phyloP scores from a whole-genome alignment of 1,284 basidiomycete genomes.

The Ustanciosporium gigantosporum region DNA sequence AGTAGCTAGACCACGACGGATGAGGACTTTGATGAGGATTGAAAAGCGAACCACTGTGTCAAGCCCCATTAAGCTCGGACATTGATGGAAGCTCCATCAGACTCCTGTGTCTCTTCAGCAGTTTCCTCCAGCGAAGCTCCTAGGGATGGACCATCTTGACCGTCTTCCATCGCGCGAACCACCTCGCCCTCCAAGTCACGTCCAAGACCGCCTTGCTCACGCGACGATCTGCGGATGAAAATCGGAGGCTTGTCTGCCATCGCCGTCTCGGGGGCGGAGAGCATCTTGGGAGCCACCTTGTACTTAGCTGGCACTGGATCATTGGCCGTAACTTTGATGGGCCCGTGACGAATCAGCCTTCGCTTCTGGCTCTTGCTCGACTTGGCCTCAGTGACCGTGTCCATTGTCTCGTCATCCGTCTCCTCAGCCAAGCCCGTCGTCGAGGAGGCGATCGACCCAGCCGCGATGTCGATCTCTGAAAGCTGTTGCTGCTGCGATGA shows the following conservation, averaged over 20 bases:
- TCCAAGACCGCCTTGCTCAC: constrained; percentile 53
- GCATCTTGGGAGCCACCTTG: constrained; percentile 9
- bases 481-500: background rate
- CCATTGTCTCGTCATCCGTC: constrained; percentile 15
- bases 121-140: constrained; percentile 21
- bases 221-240: constrained; percentile 40
- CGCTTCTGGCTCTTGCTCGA: constrained; percentile 4
- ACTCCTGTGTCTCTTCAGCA: constrained; percentile 7
- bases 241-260: constrained; percentile 36
- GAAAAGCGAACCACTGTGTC: too few species aligned
- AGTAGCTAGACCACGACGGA: too few species aligned
- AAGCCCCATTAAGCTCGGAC: too few species aligned
- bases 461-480: background rate
- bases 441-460: constrained; percentile 1
- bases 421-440: constrained; percentile 2
- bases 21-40: too few species aligned
- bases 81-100: too few species aligned
- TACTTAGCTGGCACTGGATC: constrained; percentile 21
- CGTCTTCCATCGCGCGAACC: constrained; percentile 37
- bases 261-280: constrained; percentile 27
- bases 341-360: constrained; percentile 16
- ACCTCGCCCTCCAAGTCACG: constrained; percentile 52
- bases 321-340: constrained; percentile 26
- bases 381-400: background rate
- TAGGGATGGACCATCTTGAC: constrained; percentile 23